Percentiles rank a stretch among this genome's conserved stretches.
These are phyloP conservation scores for Heliamphora pulchella DNA, from an alignment of 179 eudicot genomes.

Conservation along the genomic window DNA sequence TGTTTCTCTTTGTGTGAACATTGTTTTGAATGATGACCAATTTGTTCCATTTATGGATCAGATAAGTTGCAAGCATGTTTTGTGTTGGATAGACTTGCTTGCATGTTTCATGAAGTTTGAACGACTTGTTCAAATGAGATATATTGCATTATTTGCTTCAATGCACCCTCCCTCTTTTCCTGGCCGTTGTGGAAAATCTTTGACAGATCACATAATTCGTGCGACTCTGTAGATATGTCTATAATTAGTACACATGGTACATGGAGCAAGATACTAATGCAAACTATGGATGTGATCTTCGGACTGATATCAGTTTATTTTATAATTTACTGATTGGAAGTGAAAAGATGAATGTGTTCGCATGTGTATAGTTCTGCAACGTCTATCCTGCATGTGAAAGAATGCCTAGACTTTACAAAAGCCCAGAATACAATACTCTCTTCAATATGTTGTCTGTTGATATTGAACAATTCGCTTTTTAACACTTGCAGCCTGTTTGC, in stretches of 20 bases:
- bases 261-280: background rate
- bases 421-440: background rate
- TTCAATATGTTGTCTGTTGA: background rate
- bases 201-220: background rate
- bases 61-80: conserved; percentile 1
- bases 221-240: background rate
- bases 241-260: background rate
- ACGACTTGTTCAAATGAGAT: background rate
- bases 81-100: background rate
- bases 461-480: background rate
- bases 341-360: background rate
- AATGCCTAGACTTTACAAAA: background rate
- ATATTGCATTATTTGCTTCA: background rate
- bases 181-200: background rate
- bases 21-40: background rate
- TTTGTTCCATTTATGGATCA: background rate
- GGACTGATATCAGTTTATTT: background rate
- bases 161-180: background rate
- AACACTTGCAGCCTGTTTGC: background rate
- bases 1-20: background rate
- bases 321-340: background rate
- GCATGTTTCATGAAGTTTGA: background rate
- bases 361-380: conserved; percentile 11
- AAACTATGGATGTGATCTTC: background rate
- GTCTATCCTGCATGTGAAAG: too few species aligned